phyloP scores from a whole-genome alignment of 148 eudicot genomes.

The Euryodendron excelsum region DNA sequence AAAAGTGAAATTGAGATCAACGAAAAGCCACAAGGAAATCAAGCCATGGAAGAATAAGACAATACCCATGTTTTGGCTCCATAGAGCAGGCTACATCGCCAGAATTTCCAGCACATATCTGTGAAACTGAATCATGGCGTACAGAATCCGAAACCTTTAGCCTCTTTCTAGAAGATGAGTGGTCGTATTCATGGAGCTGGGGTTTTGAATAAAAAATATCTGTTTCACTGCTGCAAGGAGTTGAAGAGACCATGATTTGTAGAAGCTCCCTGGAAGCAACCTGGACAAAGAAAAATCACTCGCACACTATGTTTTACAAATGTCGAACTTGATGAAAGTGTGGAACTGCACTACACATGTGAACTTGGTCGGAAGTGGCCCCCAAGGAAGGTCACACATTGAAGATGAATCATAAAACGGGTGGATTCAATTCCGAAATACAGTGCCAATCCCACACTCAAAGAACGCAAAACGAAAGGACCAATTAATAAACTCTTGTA shows the following conservation, averaged over 20 bases:
- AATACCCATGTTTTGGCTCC: constrained; percentile 18
- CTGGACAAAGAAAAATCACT: not conserved
- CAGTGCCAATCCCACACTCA: not conserved
- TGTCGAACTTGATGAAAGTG: not conserved
- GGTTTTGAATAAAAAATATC: constrained; percentile 4
- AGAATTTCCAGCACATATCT: constrained; percentile 10
- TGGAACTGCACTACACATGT: too few relatives aligned
- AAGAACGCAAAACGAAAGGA: not conserved
- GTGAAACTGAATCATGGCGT: not conserved
- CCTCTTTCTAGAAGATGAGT: not conserved
- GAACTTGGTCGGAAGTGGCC: too few relatives aligned
- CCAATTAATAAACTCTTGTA: not conserved
- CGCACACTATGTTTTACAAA: not conserved
- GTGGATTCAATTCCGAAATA: too few relatives aligned
- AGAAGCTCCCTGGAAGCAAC: not conserved
- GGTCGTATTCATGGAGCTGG: not conserved
- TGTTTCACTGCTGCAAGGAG: constrained; percentile 5
- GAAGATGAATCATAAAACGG: too few relatives aligned
- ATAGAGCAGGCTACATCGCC: constrained; percentile 9
- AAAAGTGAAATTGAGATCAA: not conserved
- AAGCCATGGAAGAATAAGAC: not conserved
- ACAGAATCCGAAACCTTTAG: constrained; percentile 20
- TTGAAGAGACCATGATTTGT: constrained; percentile 33
- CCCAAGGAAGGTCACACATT: too few relatives aligned
- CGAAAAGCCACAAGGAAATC: not conserved